phyloP scores from a whole-genome alignment of 108 stramenopile genomes.

The Poteriospumella lacustris region DNA sequence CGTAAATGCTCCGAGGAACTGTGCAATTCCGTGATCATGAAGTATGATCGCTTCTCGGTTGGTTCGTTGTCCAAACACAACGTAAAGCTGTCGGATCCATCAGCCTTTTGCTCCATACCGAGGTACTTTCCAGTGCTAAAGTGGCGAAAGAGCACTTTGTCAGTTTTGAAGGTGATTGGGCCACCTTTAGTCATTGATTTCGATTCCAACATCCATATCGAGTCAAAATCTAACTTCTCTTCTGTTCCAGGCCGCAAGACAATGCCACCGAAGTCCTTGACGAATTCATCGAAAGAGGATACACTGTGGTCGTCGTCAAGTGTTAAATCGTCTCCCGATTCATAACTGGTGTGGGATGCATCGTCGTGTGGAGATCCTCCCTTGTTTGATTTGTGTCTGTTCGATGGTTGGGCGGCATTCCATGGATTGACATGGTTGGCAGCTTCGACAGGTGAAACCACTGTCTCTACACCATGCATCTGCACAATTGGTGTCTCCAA shows the following conservation, averaged over 20 bases:
- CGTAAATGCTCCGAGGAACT: neutral
- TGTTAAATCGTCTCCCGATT: neutral
- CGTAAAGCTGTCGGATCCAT: neutral
- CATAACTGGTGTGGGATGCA: neutral
- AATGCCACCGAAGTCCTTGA: neutral
- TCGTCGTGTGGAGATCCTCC: too few relatives aligned
- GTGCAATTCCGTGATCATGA: neutral
- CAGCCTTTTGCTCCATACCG: neutral
- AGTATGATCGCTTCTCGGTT: neutral
- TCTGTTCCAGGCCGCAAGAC: neutral
- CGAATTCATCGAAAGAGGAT: neutral
- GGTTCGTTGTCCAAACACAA: neutral
- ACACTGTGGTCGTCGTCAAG: neutral
- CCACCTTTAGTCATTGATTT: neutral
- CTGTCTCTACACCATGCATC: too few relatives aligned
- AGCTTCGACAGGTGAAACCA: too few relatives aligned
- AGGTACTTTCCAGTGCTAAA: slow-evolving; percentile 31
- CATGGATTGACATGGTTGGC: neutral
- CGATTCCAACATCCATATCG: slow-evolving; percentile 14
- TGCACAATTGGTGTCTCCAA: neutral
- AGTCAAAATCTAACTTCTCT: neutral
- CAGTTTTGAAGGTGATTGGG: neutral
- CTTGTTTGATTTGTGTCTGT: too few relatives aligned
- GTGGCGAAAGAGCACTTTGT: slow-evolving; percentile 30
- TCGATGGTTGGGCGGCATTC: neutral